phyloP scores from a whole-genome alignment of 1,284 basidiomycete genomes.

The Tetrapyrgos nigripes region DNA sequence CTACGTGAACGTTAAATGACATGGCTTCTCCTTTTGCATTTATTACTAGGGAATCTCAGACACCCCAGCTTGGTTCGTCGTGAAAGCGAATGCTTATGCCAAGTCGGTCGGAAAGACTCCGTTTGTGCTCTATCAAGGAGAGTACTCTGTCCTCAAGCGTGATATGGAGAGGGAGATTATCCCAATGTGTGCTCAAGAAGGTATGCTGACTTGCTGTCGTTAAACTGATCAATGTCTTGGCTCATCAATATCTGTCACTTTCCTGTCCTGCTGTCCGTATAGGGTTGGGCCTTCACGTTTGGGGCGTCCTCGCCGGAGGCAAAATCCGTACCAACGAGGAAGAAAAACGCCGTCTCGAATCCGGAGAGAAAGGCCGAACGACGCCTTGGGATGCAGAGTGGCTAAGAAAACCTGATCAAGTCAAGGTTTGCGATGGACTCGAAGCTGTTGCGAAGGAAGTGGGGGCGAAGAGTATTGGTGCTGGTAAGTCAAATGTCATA shows the following conservation, averaged over 20 bases:
- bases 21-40: background rate
- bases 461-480: slow-evolving; percentile 30
- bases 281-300: background rate
- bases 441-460: slow-evolving; percentile 28
- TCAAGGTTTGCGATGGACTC: slow-evolving; percentile 7
- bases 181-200: background rate
- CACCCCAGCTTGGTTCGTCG: slow-evolving; percentile 56
- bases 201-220: background rate
- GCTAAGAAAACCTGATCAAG: slow-evolving; percentile 5
- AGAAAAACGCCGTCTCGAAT: background rate
- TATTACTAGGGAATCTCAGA: slow-evolving; percentile 35
- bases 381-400: background rate
- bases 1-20: background rate
- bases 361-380: background rate
- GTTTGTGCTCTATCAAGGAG: slow-evolving; percentile 60
- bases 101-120: slow-evolving; percentile 50
- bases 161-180: slow-evolving; percentile 10
- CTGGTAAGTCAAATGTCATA: slow-evolving; percentile 21
- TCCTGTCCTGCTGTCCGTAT: too few species aligned
- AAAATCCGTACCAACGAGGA: background rate
- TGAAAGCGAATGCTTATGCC: slow-evolving; percentile 57
- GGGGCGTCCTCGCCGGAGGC: background rate
- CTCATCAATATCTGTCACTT: background rate
- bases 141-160: slow-evolving; percentile 20
- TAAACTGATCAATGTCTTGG: background rate